Evolutionary conservation across 2,329 filamentous ascomycete species (phyloP).

Genomic region (Meredithiella fracta): DNA sequence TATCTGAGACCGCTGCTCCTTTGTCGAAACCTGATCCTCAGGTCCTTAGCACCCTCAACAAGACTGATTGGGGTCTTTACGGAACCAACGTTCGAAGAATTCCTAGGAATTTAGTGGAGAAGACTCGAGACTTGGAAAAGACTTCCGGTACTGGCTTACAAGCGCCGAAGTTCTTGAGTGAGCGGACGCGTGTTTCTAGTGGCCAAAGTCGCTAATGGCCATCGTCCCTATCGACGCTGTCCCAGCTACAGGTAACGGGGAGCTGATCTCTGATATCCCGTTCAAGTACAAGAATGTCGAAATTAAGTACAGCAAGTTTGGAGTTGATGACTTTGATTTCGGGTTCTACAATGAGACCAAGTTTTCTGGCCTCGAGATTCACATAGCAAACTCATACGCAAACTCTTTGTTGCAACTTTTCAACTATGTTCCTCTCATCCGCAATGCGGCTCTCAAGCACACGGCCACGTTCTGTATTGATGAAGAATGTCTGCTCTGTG

Average conservation of each 20-base stretch:
- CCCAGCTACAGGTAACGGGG: slow-evolving; percentile 15
- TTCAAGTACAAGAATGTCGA: slow-evolving; percentile 86
- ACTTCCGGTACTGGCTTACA: slow-evolving; percentile 43
- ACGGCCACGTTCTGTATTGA: slow-evolving; percentile 69
- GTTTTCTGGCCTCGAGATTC: slow-evolving; percentile 85
- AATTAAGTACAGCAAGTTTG: slow-evolving; percentile 98
- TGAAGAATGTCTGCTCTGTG: slow-evolving; percentile 77
- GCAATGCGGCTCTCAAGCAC: slow-evolving; percentile 79
- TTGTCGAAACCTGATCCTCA: slow-evolving; percentile 57
- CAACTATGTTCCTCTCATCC: slow-evolving; percentile 73
- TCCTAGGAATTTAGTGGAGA: slow-evolving; percentile 68
- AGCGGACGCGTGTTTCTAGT: slow-evolving; percentile 61
- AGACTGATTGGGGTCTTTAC: slow-evolving; percentile 60
- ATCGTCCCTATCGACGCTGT: slow-evolving; percentile 19
- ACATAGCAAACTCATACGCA: slow-evolving; percentile 92
- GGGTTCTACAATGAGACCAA: slow-evolving; percentile 87
- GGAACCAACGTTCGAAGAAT: slow-evolving; percentile 59
- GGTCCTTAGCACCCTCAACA: slow-evolving; percentile 50
- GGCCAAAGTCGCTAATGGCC: slow-evolving; percentile 27
- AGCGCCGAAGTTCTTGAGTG: slow-evolving; percentile 84
- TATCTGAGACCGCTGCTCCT: slow-evolving; percentile 74
- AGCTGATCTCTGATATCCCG: slow-evolving; percentile 57
- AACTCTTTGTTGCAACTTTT: slow-evolving; percentile 84
- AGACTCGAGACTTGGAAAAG: slow-evolving; percentile 49
- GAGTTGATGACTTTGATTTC: slow-evolving; percentile 98